phyloP scores from a whole-genome alignment of 2,329 filamentous ascomycete species.

The Sporothrix mexicana region DNA sequence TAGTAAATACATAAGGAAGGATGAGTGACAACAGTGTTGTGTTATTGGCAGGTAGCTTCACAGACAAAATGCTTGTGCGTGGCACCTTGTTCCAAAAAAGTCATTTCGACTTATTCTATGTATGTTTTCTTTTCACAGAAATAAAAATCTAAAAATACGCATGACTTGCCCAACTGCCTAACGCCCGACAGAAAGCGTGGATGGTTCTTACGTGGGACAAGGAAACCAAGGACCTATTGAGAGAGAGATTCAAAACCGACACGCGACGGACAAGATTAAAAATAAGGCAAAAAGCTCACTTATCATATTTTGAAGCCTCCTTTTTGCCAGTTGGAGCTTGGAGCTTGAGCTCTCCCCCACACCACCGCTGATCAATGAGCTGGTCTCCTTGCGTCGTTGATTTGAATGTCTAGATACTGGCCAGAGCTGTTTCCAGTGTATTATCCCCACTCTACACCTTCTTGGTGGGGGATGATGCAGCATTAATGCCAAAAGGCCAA shows the following conservation, averaged over 20 bases:
- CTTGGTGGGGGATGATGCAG: no score
- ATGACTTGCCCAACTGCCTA: not conserved
- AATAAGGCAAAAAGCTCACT: no score
- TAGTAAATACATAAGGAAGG: no score
- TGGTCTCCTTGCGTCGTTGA: no score
- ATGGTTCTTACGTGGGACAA: conserved; percentile 8
- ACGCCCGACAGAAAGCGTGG: conserved; percentile 3
- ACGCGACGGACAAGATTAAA: not conserved
- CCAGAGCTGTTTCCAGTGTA: not conserved
- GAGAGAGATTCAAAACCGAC: not conserved
- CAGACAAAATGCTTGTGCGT: no score
- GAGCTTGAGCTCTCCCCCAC: conserved; percentile 2
- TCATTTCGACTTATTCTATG: not conserved
- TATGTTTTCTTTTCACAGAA: not conserved
- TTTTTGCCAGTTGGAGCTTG: not conserved
- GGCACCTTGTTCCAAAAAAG: no score
- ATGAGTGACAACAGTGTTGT: no score
- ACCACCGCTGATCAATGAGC: no score
- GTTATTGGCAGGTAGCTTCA: no score
- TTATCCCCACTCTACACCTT: no score
- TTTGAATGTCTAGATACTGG: not conserved
- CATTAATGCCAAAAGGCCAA: not conserved
- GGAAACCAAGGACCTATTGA: not conserved
- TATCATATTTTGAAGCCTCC: not conserved
- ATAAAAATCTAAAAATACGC: not conserved